phyloP scores from a whole-genome alignment of 2,329 filamentous ascomycete species.

The Diplodia intermedia region DNA sequence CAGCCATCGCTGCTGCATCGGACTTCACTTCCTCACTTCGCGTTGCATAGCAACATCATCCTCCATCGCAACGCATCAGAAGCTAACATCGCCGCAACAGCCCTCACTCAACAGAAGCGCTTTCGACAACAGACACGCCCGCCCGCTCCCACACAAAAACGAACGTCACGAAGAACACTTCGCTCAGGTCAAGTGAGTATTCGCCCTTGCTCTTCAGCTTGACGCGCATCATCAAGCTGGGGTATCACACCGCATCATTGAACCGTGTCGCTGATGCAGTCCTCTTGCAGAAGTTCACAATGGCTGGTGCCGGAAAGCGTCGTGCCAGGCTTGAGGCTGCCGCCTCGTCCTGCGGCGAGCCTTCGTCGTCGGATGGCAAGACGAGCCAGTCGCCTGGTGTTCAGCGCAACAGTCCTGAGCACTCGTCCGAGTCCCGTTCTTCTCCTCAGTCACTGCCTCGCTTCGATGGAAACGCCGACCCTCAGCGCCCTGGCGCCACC shows the following conservation, averaged over 20 bases:
- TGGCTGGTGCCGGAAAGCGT: constrained; percentile 49
- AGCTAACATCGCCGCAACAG: constrained; percentile 7
- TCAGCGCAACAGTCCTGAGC: constrained; percentile 24
- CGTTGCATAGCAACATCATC: not conserved
- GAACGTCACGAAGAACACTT: not conserved
- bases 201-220: not conserved
- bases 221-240: not conserved
- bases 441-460: constrained; percentile 41
- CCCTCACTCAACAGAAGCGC: not conserved
- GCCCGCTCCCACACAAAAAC: not conserved
- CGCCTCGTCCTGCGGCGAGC: constrained; percentile 39
- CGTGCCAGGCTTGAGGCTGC: constrained; percentile 43
- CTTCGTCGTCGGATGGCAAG: constrained; percentile 9
- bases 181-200: not conserved
- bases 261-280: not conserved
- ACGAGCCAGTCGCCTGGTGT: constrained; percentile 23
- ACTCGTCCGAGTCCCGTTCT: constrained; percentile 35
- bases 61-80: constrained; percentile 37
- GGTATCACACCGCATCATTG: not conserved
- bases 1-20: not conserved
- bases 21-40: not conserved
- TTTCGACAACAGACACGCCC: constrained; percentile 1
- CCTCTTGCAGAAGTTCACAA: constrained; percentile 34
- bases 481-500: constrained; percentile 27
- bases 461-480: constrained; percentile 48